These are phyloP conservation scores for Fusarium metavorans DNA, from an alignment of 2,329 filamentous ascomycete species.

Conservation along the genomic window DNA sequence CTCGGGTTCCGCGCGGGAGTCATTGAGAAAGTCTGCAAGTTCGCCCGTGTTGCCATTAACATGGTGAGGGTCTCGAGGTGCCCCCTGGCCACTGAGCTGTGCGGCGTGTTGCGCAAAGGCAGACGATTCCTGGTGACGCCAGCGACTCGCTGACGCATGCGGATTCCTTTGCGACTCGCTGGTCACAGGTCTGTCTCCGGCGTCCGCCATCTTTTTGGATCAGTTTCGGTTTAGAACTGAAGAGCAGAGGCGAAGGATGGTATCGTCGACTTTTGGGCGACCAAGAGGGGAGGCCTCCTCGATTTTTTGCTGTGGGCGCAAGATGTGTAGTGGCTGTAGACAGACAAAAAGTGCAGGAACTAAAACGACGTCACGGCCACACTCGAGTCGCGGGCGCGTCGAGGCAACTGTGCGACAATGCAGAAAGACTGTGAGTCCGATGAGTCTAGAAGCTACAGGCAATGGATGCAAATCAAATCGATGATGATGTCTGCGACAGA, in stretches of 20 bases:
- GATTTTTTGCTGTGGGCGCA: conserved; percentile 7
- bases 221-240: not conserved
- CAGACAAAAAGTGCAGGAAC: conserved; percentile 3
- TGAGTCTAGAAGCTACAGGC: not conserved
- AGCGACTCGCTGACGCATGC: conserved; percentile 67
- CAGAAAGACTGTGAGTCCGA: not conserved
- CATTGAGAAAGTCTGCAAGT: conserved; percentile 68
- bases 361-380: conserved; percentile 20
- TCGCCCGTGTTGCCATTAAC: conserved; percentile 60
- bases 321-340: conserved; percentile 17
- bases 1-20: conserved; percentile 61
- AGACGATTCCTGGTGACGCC: conserved; percentile 74
- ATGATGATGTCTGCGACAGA: conserved; percentile 12
- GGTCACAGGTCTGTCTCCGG: conserved; percentile 36
- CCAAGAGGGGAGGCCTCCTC: conserved; percentile 28
- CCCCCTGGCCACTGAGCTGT: conserved; percentile 40
- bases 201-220: conserved; percentile 32
- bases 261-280: not conserved
- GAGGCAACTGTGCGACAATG: not conserved
- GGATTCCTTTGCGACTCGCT: conserved; percentile 59
- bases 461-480: not conserved
- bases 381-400: not conserved
- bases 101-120: conserved; percentile 65
- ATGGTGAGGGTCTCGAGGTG: conserved; percentile 47
- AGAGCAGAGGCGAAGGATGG: not conserved